These are phyloP conservation scores for Cicer chorassanicum DNA, from an alignment of 306 rosid genomes.

Conservation along the genomic window DNA sequence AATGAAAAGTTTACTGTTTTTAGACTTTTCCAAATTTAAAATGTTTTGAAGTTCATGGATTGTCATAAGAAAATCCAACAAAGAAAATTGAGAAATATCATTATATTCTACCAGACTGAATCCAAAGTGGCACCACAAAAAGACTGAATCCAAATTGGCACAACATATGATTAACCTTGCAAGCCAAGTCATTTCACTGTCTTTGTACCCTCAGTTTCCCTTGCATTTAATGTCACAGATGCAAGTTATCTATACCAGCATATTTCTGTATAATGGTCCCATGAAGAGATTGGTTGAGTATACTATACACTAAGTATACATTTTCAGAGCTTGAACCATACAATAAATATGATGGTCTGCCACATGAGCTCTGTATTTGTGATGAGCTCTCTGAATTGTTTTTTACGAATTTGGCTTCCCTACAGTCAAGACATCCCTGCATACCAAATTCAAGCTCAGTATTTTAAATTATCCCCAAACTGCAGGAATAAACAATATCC, in stretches of 20 bases:
- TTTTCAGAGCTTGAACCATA: slow-evolving; percentile 12
- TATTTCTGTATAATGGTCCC: slow-evolving; percentile 41
- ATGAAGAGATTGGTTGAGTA: slow-evolving; percentile 33
- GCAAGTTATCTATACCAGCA: slow-evolving; percentile 18
- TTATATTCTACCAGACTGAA: neutral
- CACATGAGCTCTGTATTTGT: slow-evolving; percentile 9
- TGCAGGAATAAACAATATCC: slow-evolving; percentile 19
- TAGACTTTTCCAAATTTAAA: too few relatives aligned
- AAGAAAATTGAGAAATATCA: too few relatives aligned
- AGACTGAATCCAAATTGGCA: neutral
- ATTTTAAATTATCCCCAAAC: too few relatives aligned
- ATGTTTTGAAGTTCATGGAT: too few relatives aligned
- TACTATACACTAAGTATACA: neutral
- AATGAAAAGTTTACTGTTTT: too few relatives aligned
- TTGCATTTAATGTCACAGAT: slow-evolving; percentile 13
- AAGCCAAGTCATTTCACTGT: slow-evolving; percentile 42
- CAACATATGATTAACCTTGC: slow-evolving; percentile 36
- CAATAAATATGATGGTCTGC: slow-evolving; percentile 28
- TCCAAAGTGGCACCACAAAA: neutral
- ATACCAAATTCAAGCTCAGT: too few relatives aligned
- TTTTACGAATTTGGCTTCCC: neutral
- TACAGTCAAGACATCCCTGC: too few relatives aligned
- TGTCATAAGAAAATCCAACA: too few relatives aligned
- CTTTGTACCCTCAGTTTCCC: slow-evolving; percentile 7
- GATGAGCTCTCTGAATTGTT: neutral